These are phyloP conservation scores for Lophium mytilinum DNA, from an alignment of 495 filamentous ascomycete species.

Conservation along the genomic window DNA sequence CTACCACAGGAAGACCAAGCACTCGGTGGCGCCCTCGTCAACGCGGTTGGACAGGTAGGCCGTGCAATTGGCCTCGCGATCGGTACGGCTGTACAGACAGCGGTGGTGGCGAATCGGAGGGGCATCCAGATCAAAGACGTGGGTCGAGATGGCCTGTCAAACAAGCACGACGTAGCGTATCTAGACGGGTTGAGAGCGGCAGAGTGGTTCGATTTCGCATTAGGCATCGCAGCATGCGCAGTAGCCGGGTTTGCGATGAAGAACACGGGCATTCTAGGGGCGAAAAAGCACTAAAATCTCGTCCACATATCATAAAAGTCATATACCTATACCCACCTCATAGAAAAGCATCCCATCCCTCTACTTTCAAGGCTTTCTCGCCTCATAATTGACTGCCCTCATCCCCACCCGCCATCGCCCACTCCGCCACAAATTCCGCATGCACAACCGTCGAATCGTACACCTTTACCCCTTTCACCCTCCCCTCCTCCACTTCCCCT, in stretches of 20 bases:
- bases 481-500: neutral
- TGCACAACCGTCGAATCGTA: neutral
- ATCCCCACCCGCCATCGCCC: neutral
- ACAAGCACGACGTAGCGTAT: no score
- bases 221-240: neutral
- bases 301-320: neutral
- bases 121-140: constrained; percentile 34
- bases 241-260: neutral
- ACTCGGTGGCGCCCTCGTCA: constrained; percentile 52
- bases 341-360: no score
- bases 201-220: neutral
- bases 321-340: no score
- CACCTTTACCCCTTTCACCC: neutral
- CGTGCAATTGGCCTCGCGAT: constrained; percentile 51
- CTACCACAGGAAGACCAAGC: constrained; percentile 54
- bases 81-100: constrained; percentile 48
- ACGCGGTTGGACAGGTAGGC: constrained; percentile 50
- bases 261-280: neutral
- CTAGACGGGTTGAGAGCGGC: neutral
- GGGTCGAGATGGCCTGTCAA: constrained; percentile 16
- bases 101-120: constrained; percentile 36
- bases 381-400: no score
- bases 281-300: neutral
- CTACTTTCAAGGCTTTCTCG: no score
- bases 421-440: neutral